Evolutionary conservation across 2,329 filamentous ascomycete genomes (phyloP).

Genomic region (Plenodomus lindquistii): DNA sequence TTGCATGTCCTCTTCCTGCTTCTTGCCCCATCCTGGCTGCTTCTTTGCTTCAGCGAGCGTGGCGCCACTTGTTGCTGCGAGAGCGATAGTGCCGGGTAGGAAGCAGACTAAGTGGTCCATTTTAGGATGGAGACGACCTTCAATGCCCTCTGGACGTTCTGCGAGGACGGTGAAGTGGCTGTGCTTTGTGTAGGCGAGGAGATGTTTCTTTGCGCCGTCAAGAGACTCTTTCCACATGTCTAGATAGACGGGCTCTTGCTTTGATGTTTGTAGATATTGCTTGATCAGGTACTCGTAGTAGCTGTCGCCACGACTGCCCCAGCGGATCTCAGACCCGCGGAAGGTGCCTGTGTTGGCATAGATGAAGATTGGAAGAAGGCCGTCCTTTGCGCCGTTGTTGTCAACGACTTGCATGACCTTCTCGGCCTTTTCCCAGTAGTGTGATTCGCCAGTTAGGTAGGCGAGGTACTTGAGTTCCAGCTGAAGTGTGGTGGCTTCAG

Average conservation of each 20-base stretch:
- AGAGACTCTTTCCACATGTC: constrained; percentile 93
- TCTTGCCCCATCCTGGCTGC: constrained; percentile 69
- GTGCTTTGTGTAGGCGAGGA: constrained; percentile 83
- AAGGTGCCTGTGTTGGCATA: constrained; percentile 79
- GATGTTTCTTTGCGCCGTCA: constrained; percentile 83
- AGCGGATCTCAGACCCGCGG: constrained; percentile 79
- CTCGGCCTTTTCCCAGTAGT: constrained; percentile 91
- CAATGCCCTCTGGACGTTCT: constrained; percentile 77
- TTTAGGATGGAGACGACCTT: constrained; percentile 72
- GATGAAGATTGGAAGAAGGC: constrained; percentile 90
- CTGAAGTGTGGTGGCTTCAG: constrained; percentile 89
- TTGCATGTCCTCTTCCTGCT: constrained; percentile 83
- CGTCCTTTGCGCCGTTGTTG: constrained; percentile 75
- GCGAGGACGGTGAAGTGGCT: constrained; percentile 86
- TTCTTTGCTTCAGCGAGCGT: constrained; percentile 76
- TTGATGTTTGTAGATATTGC: constrained; percentile 92
- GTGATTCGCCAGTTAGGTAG: constrained; percentile 87
- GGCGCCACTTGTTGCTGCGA: constrained; percentile 80
- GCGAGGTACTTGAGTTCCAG: constrained; percentile 97
- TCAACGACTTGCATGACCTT: constrained; percentile 91
- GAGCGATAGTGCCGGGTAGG: constrained; percentile 91
- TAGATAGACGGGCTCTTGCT: constrained; percentile 81
- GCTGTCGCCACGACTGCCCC: constrained; percentile 92
- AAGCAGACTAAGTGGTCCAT: constrained; percentile 99
- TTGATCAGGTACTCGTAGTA: constrained; percentile 99